phyloP scores from a whole-genome alignment of 2,329 filamentous ascomycete species.

The Juglanconis oblonga region DNA sequence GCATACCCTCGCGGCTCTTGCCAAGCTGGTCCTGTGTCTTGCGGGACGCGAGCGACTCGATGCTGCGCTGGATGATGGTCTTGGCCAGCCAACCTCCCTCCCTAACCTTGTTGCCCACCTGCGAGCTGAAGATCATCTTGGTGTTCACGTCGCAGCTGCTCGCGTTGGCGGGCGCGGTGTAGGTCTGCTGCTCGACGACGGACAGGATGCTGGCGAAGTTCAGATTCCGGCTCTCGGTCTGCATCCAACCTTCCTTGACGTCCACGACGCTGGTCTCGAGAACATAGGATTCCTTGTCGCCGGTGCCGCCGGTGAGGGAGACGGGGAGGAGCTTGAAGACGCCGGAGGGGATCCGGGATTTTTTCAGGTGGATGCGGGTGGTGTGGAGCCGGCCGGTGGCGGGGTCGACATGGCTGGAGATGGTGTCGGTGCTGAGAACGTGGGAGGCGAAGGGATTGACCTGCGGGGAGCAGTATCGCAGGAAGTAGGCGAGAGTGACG shows the following conservation, averaged over 20 bases:
- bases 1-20: constrained; percentile 82
- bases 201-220: constrained; percentile 80
- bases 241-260: constrained; percentile 78
- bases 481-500: constrained; percentile 85
- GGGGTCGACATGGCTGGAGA: constrained; percentile 70
- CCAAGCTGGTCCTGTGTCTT: constrained; percentile 75
- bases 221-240: constrained; percentile 75
- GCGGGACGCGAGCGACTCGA: constrained; percentile 74
- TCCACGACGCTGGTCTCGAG: constrained; percentile 78
- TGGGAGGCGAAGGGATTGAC: constrained; percentile 78
- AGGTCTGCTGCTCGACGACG: constrained; percentile 73
- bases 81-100: constrained; percentile 40
- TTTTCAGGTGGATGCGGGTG: constrained; percentile 77
- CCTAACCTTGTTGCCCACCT: constrained; percentile 66
- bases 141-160: constrained; percentile 65
- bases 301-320: constrained; percentile 62
- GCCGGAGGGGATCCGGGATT: constrained; percentile 71
- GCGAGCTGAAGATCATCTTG: constrained; percentile 70
- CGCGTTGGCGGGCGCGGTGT: constrained; percentile 39
- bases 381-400: constrained; percentile 73
- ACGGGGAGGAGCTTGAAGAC: constrained; percentile 73
- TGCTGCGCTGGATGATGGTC: constrained; percentile 67
- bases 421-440: constrained; percentile 80
- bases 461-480: constrained; percentile 71
- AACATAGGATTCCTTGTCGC: constrained; percentile 74